These are phyloP conservation scores for Vachellia pachyceras DNA, from an alignment of 306 rosid genomes.

Conservation along the genomic window DNA sequence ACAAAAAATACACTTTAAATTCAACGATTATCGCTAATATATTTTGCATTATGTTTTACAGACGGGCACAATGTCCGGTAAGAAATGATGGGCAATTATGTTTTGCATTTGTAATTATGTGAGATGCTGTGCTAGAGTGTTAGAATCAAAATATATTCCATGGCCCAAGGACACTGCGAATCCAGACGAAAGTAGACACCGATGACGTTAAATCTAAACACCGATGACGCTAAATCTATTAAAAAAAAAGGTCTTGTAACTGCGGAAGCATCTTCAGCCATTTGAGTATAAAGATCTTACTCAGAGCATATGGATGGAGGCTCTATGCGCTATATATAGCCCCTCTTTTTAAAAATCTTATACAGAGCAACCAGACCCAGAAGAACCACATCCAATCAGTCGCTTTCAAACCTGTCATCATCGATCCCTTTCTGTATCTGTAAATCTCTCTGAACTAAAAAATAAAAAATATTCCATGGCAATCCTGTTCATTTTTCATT, in stretches of 20 bases:
- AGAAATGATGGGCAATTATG: background rate
- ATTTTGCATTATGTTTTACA: too few relatives aligned
- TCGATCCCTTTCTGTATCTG: too few relatives aligned
- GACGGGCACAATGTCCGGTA: background rate
- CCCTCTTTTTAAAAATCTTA: background rate
- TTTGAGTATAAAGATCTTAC: background rate
- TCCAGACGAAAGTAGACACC: constrained; percentile 20
- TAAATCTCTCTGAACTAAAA: too few relatives aligned
- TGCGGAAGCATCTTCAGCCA: constrained; percentile 34
- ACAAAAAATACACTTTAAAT: too few relatives aligned
- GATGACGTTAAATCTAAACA: constrained; percentile 18
- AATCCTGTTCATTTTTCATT: background rate
- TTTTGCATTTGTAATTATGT: background rate
- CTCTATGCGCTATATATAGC: background rate
- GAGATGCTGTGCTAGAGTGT: background rate
- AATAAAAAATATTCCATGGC: constrained; percentile 12
- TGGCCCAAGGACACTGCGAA: background rate
- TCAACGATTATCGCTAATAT: too few relatives aligned
- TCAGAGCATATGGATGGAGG: constrained; percentile 24
- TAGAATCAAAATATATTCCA: background rate
- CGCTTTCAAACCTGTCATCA: constrained; percentile 23
- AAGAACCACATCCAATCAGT: constrained; percentile 37
- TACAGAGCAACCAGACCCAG: constrained; percentile 13
- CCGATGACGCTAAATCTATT: too few relatives aligned
- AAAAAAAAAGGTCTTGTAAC: background rate